phyloP scores from a whole-genome alignment of 2,329 filamentous ascomycete genomes.

The Xylaria sp. region DNA sequence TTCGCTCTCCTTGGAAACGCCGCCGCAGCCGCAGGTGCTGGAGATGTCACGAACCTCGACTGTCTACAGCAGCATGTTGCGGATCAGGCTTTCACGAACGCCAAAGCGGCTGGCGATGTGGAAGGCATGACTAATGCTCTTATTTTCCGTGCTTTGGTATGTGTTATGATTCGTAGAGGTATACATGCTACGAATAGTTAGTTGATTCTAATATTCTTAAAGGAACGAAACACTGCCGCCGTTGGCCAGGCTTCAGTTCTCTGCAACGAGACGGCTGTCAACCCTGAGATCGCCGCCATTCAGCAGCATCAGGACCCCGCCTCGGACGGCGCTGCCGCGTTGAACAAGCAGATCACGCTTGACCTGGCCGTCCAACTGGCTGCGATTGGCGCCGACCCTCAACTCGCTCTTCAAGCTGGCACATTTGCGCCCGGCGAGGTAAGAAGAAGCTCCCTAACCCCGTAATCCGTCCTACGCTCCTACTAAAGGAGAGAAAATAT shows the following conservation, averaged over 20 bases:
- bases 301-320: conserved; percentile 76
- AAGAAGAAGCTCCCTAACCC: conserved; percentile 48
- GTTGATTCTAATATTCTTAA: conserved; percentile 19
- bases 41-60: conserved; percentile 55
- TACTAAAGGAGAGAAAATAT: conserved; percentile 19
- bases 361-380: conserved; percentile 69
- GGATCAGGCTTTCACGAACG: conserved; percentile 70
- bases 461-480: neutral
- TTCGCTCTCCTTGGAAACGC: conserved; percentile 56
- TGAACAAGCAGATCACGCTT: conserved; percentile 71
- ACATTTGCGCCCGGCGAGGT: conserved; percentile 72
- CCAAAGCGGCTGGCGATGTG: conserved; percentile 63
- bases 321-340: conserved; percentile 62
- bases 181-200: neutral
- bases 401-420: conserved; percentile 68
- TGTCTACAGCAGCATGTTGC: conserved; percentile 62
- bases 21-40: conserved; percentile 59
- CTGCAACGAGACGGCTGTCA: conserved; percentile 68
- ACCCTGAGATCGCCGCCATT: conserved; percentile 73
- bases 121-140: conserved; percentile 65
- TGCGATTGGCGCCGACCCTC: conserved; percentile 70
- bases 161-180: conserved; percentile 60
- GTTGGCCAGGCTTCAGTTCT: conserved; percentile 68
- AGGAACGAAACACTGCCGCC: conserved; percentile 68
- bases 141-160: conserved; percentile 66